Evolutionary conservation across 768 basidiomycete species (phyloP), one percentile per base, ranked within the genome.

Genomic region (Lactarius hengduanensis): DNA sequence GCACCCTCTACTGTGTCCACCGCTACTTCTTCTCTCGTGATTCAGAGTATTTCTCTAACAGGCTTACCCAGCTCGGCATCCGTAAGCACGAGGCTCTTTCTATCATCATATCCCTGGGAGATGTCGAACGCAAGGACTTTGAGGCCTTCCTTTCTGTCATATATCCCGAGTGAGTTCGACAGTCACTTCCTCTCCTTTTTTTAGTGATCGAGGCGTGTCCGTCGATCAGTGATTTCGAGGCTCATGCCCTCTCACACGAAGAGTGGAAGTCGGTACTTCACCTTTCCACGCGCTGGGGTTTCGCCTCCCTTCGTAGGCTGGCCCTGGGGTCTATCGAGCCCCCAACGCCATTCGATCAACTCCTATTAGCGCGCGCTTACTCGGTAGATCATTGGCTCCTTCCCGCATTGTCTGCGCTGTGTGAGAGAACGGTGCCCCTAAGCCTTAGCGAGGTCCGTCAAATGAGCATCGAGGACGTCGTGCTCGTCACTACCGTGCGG

Each of bases 181-280:
- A 38, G 50, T 9, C 41, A 0, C 40, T 9, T 50, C 13, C 38
- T 26, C 15, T 55, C 30, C 34, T n/a, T 7, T n/a, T 11, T 32
- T 50, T 3, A n/a, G 10, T 50, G 43, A 63, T 58, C 13, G 45
- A 64, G 10, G 13, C 6, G 15, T 32, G 0, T 36, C 32, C 20
- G 7, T 16, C 4, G 34, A 4, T n/a, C 38, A 71, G 70, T 32
- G 59, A 67, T 45, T 71, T 70, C 30, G 59, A 63, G 20, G 62
- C 55, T 11, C 54, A 61, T 41, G 54, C 36, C 18, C 63, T 68
- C 38, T 64, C 59, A 16, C 68, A 63, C 20, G 69, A 68, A 18
- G 63, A 69, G 34, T 72, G 71, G 71, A 69, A 59, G n/a, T 63
- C 69, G 1, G 69, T 72, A 2, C 66, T 72, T 20, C 64, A 56